These are phyloP conservation scores for Fusarium napiforme DNA, from an alignment of 2,329 filamentous ascomycete genomes.

Conservation along the genomic window DNA sequence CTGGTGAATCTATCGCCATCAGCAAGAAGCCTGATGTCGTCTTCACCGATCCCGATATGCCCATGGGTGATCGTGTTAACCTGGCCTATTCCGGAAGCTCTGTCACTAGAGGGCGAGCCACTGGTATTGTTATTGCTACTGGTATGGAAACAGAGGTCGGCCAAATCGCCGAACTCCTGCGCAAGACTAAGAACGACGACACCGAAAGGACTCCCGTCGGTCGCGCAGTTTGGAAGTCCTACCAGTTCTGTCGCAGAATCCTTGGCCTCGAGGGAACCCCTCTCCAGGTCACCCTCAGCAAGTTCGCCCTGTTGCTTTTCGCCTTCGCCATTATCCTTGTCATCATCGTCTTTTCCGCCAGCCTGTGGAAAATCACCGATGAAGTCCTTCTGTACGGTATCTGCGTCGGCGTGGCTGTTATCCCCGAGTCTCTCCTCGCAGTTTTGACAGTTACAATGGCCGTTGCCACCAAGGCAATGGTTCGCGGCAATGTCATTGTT, in stretches of 20 bases:
- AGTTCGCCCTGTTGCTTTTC: slow-evolving; percentile 85
- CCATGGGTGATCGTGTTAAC: slow-evolving; percentile 76
- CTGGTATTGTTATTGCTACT: slow-evolving; percentile 75
- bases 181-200: slow-evolving; percentile 62
- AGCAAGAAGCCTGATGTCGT: slow-evolving; percentile 70
- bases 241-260: slow-evolving; percentile 61
- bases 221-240: slow-evolving; percentile 56
- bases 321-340: slow-evolving; percentile 72
- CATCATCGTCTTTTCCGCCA: slow-evolving; percentile 70
- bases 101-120: slow-evolving; percentile 76
- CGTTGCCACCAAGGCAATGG: slow-evolving; percentile 73
- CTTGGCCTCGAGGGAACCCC: slow-evolving; percentile 81
- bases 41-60: slow-evolving; percentile 63
- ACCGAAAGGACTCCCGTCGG: slow-evolving; percentile 55
- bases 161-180: slow-evolving; percentile 77
- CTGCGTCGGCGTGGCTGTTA: slow-evolving; percentile 71
- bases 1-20: slow-evolving; percentile 77
- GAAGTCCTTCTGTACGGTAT: slow-evolving; percentile 71
- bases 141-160: slow-evolving; percentile 81
- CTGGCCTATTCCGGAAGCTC: slow-evolving; percentile 77
- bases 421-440: slow-evolving; percentile 74
- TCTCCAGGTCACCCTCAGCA: slow-evolving; percentile 84
- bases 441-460: slow-evolving; percentile 79
- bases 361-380: slow-evolving; percentile 62
- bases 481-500: slow-evolving; percentile 72